Percentiles rank a stretch among this genome's conserved stretches.
Evolutionary conservation across 139 green algal species (phyloP).

Genomic region (Tetradesmus lagerheimii): DNA sequence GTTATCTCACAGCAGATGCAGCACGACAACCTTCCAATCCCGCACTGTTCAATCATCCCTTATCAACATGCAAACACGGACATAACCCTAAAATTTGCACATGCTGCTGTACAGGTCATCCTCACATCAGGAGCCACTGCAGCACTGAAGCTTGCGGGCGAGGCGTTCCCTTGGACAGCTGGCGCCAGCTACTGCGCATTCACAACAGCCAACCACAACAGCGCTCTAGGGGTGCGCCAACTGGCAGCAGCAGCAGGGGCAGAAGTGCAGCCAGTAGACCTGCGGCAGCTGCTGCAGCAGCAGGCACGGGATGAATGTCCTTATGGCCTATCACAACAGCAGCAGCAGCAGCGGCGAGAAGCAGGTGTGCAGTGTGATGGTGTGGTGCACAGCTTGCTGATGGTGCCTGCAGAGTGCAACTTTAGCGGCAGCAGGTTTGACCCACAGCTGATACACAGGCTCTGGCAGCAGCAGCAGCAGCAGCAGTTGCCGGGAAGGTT

Average conservation of each 20-base stretch:
- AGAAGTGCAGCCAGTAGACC: constrained; percentile 35
- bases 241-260: constrained; percentile 66
- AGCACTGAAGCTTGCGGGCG: constrained; percentile 82
- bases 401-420: constrained; percentile 90
- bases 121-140: constrained; percentile 79
- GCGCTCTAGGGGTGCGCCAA: constrained; percentile 86
- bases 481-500: neutral
- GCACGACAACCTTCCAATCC: too few species aligned
- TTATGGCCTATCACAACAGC: neutral
- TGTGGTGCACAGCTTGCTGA: constrained; percentile 70
- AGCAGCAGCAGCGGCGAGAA: constrained; percentile 45
- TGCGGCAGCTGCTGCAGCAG: neutral
- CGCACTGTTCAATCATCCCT: too few species aligned
- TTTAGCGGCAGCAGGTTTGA: constrained; percentile 79
- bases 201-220: constrained; percentile 84
- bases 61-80: too few species aligned
- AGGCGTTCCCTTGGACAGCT: constrained; percentile 83
- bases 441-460: constrained; percentile 35
- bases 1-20: too few species aligned
- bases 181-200: constrained; percentile 64
- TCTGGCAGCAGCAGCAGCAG: constrained; percentile 38
- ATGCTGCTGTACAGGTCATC: constrained; percentile 56
- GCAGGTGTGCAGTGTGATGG: neutral
- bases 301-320: constrained; percentile 1
- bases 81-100: too few species aligned